Base-by-base conservation (phyloP, 148 eudicot genomes). In the Vaccinium darrowii region DNA sequence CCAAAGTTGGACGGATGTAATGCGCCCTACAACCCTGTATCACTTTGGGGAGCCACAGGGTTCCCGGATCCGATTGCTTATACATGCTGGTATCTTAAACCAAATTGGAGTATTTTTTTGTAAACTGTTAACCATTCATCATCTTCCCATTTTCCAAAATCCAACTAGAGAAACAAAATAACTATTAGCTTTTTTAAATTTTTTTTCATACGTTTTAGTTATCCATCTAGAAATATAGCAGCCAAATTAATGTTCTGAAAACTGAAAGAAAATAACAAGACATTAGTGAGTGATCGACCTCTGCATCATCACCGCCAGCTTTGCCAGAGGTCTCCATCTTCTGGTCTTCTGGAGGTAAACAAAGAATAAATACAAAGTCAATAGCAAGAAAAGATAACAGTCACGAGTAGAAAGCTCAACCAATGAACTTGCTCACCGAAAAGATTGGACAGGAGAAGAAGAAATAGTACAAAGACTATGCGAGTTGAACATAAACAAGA, bases 321-420 rank as follows among this genome's bases (percentile, higher is more conserved):
- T 86, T 86, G 63, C 16, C 81, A 58, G 85, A 56, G 88, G 8
- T 83, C 79, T 83, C 86, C 88, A 86, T 83, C 76, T 79, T 86
- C 54, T 83, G 85, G 83, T 86, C 88, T 47, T 86, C 88, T 86
- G 52, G 30, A 73, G 74, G 23, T 47, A 30, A 79, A 56, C 36
- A 76, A 25, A 57, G 5, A 58, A 16, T 12, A 19, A 56, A 39
- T 49, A 79, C 25, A 57, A 49, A 50, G 58, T 25, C 54, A 71
- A 54, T 27, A 50, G 2, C 53, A 54, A 73, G 2, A 50, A n/a
- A 76, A 76, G 19, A 53, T 53, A 58, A 52, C 25, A 1, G 27
- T 19, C 47, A 7, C 23, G 18, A 47, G 53, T 47, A 47, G 47
- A 30, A 33, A 73, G 21, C 50, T 72, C 39, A 72, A 39, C 51